phyloP scores from a whole-genome alignment of 345 rosid genomes.

The Euphorbia tirucalli region DNA sequence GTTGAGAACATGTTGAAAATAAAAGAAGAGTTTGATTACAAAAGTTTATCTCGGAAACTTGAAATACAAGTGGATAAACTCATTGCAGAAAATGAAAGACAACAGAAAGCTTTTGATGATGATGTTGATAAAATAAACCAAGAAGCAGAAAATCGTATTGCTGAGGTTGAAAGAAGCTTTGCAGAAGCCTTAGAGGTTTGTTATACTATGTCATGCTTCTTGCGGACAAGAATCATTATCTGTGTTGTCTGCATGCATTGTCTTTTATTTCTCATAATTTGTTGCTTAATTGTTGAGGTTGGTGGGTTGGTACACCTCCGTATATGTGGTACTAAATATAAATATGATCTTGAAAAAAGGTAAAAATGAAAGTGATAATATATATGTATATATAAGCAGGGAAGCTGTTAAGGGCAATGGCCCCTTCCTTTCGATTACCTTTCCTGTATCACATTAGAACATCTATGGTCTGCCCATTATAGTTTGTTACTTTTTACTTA shows the following conservation, averaged over 20 bases:
- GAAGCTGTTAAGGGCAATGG: slow-evolving; percentile 5
- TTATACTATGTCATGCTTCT: background rate
- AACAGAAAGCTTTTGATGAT: slow-evolving; percentile 29
- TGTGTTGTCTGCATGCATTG: background rate
- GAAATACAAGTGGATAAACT: slow-evolving; percentile 39
- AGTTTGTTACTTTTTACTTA: background rate
- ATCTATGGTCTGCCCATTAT: background rate
- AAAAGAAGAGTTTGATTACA: slow-evolving; percentile 38
- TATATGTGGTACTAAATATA: too few species aligned
- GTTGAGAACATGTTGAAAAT: slow-evolving; percentile 38
- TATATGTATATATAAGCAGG: background rate
- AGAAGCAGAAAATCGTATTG: slow-evolving; percentile 32
- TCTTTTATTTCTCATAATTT: background rate
- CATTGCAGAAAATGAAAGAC: slow-evolving; percentile 35
- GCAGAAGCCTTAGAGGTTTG: slow-evolving; percentile 41
- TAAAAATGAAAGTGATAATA: background rate
- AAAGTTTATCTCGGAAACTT: slow-evolving; percentile 34
- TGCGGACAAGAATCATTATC: background rate
- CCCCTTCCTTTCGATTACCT: background rate
- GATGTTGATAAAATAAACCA: slow-evolving; percentile 32
- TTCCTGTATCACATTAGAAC: background rate
- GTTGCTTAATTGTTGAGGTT: too few species aligned
- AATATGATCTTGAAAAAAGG: too few species aligned
- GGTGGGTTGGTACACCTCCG: background rate
- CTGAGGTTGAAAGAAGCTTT: slow-evolving; percentile 35